Base-by-base conservation (phyloP, 371 early-diverging fungal genomes). In the Mucor sp. region DNA sequence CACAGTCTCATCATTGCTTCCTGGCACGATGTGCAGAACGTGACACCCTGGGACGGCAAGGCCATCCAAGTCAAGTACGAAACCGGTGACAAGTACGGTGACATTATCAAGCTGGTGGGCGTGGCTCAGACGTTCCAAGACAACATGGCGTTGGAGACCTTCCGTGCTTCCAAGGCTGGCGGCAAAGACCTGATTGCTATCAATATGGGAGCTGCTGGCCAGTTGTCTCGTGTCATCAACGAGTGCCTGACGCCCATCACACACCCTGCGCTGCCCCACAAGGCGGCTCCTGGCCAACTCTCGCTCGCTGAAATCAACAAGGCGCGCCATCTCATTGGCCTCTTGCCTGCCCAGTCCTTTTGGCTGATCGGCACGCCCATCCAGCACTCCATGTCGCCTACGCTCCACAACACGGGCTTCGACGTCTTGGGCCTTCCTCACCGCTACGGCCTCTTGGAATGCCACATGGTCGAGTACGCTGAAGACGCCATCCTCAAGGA, bases 251-350 rank as follows among this genome's bases (percentile, higher is more conserved):
- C 99, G 2, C 99, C 99, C 2, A 95, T 97, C 21, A 97, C 97
- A 0, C 99, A 99, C 73, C 84, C 91, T 32, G 72, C 82, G 21
- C 74, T 97, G 39, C 89, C 95, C 3, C 75, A 80, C 3, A 87
- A 88, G 44, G 97, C 99, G 2, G 99, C 99, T 1, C 97, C 97
- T 11, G 99, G 99, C 32, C 98, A 99, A 78, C 85, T 99, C 25
- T 88, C 93, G n/a, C 83, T 95, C 3, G 76, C 76, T 21, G 90
- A 96, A 70, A 95, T 99, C 67, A 80, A 93, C 70, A 73, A 82
- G 44, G 86, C 92, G 0, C 89, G 94, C 4, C 76, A 85, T 32
- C 72, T 89, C 14, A 66, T 91, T 11, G 99, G 98, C 1, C 73
- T 91, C 44, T 68, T 93, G 37, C 85, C 91, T 1, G 62, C 87